Evolutionary conservation across 805 yeast species (phyloP).

Genomic region (Wickerhamomyces tratensis): DNA sequence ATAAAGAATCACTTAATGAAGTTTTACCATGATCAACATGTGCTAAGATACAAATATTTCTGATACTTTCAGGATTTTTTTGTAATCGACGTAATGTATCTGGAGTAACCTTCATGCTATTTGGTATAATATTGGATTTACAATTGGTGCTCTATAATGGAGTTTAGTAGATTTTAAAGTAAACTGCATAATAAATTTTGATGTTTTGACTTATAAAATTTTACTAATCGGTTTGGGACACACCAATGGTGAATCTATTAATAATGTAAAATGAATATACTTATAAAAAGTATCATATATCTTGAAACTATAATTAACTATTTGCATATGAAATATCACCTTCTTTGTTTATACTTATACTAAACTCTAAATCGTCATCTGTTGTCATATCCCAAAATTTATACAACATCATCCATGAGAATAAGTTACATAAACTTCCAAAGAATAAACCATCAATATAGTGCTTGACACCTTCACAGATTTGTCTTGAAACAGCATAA

Average conservation of each 20-base stretch:
- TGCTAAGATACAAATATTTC: conserved; percentile 92
- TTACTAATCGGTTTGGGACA: no score
- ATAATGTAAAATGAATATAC: no score
- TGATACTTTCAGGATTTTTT: conserved; percentile 53
- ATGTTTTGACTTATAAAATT: no score
- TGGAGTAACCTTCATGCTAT: conserved; percentile 46
- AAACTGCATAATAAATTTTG: no score
- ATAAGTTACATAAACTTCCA: conserved; percentile 70
- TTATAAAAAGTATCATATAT: no score
- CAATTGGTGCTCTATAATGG: no score
- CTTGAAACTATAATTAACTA: no score
- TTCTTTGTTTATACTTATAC: conserved; percentile 47
- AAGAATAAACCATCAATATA: conserved; percentile 88
- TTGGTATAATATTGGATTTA: no score
- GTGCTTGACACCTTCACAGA: conserved; percentile 70
- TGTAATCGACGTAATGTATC: conserved; percentile 62
- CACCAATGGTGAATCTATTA: no score
- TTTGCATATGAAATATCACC: conserved; percentile 20
- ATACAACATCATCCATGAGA: conserved; percentile 89
- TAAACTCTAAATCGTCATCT: conserved; percentile 87
- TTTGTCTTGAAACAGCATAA: conserved; percentile 54
- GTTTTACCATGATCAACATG: conserved; percentile 99
- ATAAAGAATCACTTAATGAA: conserved; percentile 79
- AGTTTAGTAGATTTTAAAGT: no score
- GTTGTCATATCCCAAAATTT: conserved; percentile 97